phyloP scores from a whole-genome alignment of 345 rosid species.

The Bretschneidera sinensis region DNA sequence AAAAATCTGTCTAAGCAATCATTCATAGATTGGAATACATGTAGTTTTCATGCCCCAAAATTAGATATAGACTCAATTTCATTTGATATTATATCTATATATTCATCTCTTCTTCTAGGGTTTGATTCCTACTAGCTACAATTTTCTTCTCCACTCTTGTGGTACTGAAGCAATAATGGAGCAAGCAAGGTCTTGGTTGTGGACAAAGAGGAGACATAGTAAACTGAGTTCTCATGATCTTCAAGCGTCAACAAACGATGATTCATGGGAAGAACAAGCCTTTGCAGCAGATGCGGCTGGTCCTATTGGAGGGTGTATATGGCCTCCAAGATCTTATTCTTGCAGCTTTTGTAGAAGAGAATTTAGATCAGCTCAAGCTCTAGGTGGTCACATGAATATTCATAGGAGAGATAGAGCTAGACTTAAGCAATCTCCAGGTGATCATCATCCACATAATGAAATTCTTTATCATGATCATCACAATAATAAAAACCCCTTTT shows the following conservation, averaged over 20 bases:
- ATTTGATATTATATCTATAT: too few relatives aligned
- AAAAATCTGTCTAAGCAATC: conserved; percentile 20
- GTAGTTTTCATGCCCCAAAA: conserved; percentile 11
- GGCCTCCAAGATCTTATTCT: conserved; percentile 95
- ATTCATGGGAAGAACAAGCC: conserved; percentile 92
- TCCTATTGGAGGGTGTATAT: conserved; percentile 46
- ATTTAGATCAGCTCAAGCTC: conserved; percentile 87
- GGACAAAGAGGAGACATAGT: conserved; percentile 37
- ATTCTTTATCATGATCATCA: conserved; percentile 27
- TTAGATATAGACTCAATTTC: too few relatives aligned
- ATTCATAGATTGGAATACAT: conserved; percentile 6
- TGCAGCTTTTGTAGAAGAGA: conserved; percentile 85
- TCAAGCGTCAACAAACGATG: conserved; percentile 31
- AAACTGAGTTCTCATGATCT: conserved; percentile 34
- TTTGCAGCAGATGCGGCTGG: conserved; percentile 81
- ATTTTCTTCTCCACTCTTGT: not conserved
- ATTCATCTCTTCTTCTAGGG: conserved; percentile 7
- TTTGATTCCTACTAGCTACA: not conserved
- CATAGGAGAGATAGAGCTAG: conserved; percentile 93
- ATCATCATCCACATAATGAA: conserved; percentile 22
- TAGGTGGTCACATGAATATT: conserved; percentile 94
- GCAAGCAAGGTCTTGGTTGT: conserved; percentile 43
- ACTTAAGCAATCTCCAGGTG: conserved; percentile 56
- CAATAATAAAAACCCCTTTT: conserved; percentile 21
- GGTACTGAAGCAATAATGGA: conserved; percentile 37